These are phyloP conservation scores for Lasiosphaeria ovina DNA, from an alignment of 495 filamentous ascomycete species.

Conservation along the genomic window DNA sequence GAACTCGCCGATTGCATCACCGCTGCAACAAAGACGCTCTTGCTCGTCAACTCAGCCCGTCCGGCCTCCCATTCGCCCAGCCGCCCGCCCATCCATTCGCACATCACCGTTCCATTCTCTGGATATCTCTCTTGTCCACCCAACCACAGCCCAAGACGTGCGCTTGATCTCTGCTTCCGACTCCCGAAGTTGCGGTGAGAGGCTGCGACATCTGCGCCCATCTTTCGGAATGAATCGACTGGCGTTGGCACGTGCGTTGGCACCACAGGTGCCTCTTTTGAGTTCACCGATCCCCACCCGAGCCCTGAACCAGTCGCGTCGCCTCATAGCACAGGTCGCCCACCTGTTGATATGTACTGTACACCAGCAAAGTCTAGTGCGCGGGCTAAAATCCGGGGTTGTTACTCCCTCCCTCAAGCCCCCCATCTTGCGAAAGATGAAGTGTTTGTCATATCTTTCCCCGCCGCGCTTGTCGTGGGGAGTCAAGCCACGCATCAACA, in stretches of 20 bases:
- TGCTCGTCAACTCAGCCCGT: not conserved
- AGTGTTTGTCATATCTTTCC: not conserved
- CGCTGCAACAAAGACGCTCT: slow-evolving; percentile 1
- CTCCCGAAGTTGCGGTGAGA: slow-evolving; percentile 25
- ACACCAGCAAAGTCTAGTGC: no score
- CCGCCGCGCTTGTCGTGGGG: slow-evolving; percentile 2
- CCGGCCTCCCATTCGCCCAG: not conserved
- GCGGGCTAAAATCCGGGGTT: not conserved
- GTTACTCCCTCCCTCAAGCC: not conserved
- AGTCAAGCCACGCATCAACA: not conserved
- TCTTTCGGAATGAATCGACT: slow-evolving; percentile 1
- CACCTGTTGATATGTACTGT: no score
- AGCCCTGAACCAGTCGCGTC: no score
- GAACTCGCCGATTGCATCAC: slow-evolving; percentile 22
- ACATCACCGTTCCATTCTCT: not conserved
- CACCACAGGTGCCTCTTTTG: not conserved
- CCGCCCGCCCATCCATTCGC: not conserved
- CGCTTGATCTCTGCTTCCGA: slow-evolving; percentile 2
- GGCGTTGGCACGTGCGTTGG: slow-evolving; percentile 6
- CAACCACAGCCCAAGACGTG: slow-evolving; percentile 17
- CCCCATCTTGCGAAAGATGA: not conserved
- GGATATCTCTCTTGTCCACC: not conserved
- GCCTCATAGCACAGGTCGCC: no score
- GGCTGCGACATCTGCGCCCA: slow-evolving; percentile 2
- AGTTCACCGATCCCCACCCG: not conserved